Percentiles rank a stretch among this genome's conserved stretches.
Conservation (phyloP, 352 stramenopile species). For the Plasmopara viticola region DNA sequence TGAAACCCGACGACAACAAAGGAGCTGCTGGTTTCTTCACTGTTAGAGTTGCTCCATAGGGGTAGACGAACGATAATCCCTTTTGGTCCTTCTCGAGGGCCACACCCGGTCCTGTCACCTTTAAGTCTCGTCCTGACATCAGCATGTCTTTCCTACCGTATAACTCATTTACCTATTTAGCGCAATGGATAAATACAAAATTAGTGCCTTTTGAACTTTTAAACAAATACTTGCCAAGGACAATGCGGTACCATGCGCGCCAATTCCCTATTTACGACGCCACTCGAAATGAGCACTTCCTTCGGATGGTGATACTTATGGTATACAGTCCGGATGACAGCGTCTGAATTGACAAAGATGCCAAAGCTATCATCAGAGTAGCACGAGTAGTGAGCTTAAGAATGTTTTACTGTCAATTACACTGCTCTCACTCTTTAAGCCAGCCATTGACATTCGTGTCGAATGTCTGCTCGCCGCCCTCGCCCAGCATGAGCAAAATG, state of each 20-base stretch:
- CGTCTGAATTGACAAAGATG: slow-evolving; percentile 85
- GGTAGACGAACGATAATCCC: slow-evolving; percentile 92
- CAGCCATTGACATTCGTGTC: slow-evolving; percentile 94
- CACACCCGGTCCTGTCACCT: slow-evolving; percentile 29
- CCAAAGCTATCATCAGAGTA: slow-evolving; percentile 41
- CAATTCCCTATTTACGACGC: slow-evolving; percentile 91
- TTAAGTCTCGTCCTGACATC: slow-evolving; percentile 16
- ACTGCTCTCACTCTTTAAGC: slow-evolving; percentile 78
- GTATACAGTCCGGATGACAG: slow-evolving; percentile 90
- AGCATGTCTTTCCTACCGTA: slow-evolving; percentile 61
- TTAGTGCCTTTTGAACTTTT: background rate
- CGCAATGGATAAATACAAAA: background rate
- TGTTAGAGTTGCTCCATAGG: slow-evolving; percentile 90
- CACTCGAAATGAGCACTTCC: slow-evolving; percentile 92
- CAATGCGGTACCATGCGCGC: slow-evolving; percentile 45
- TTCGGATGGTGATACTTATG: slow-evolving; percentile 97
- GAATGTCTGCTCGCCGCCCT: slow-evolving; percentile 86
- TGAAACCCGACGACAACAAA: slow-evolving; percentile 88
- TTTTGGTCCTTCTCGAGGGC: slow-evolving; percentile 75
- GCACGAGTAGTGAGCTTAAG: background rate
- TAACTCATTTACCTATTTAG: slow-evolving; percentile 46
- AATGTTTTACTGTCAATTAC: slow-evolving; percentile 2
- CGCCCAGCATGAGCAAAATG: slow-evolving; percentile 86
- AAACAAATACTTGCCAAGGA: background rate
- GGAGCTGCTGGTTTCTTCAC: slow-evolving; percentile 87